phyloP scores from a whole-genome alignment of 805 yeast genomes.

The Saccharomycopsis capsularis region DNA sequence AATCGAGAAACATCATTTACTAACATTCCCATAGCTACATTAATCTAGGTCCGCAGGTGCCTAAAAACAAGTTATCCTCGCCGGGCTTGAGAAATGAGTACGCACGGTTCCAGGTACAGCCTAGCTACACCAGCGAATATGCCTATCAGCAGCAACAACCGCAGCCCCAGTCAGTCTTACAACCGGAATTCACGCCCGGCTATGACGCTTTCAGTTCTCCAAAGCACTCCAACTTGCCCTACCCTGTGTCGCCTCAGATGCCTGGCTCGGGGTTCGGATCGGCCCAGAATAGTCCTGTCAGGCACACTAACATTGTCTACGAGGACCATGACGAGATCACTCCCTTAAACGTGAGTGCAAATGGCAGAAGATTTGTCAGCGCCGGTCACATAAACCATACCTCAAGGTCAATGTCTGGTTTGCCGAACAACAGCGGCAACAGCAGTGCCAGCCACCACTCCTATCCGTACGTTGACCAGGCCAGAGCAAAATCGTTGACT shows the following conservation, averaged over 20 bases:
- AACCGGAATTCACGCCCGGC: background rate
- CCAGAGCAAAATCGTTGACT: slow-evolving; percentile 13
- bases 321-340: slow-evolving; percentile 9
- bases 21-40: no score
- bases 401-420: background rate
- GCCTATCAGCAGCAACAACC: background rate
- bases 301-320: no score
- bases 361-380: slow-evolving; percentile 4
- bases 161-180: background rate
- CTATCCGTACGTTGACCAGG: slow-evolving; percentile 4
- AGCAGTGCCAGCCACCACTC: no score
- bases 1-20: no score
- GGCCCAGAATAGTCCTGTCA: no score
- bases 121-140: background rate
- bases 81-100: background rate
- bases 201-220: background rate
- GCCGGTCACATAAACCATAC: slow-evolving; percentile 2
- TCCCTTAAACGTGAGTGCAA: slow-evolving; percentile 8
- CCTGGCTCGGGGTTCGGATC: no score
- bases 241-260: background rate
- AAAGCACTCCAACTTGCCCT: background rate
- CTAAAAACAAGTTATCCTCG: background rate
- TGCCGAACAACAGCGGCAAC: background rate
- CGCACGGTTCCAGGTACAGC: background rate
- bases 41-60: no score